Percentiles rank a stretch among this genome's conserved stretches.
These are phyloP conservation scores for Arachis hypogaea DNA, from an alignment of 306 rosid species.

Conservation along the genomic window DNA sequence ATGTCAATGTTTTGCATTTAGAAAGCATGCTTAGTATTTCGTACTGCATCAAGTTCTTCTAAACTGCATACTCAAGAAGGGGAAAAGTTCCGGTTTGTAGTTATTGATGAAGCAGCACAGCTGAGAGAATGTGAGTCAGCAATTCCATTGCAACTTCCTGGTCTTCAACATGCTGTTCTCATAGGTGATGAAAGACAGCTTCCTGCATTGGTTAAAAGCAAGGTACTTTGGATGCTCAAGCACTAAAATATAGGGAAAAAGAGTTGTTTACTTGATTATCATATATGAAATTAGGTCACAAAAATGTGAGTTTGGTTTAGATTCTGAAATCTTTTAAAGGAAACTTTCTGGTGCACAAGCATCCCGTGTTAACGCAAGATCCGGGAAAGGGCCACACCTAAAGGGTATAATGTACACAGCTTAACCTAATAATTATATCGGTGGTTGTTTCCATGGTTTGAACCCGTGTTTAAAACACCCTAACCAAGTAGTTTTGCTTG, in stretches of 20 bases:
- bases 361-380: too few relatives aligned
- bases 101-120: constrained; percentile 68
- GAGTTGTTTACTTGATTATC: too few relatives aligned
- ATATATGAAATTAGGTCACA: too few relatives aligned
- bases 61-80: constrained; percentile 30
- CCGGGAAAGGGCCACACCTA: too few relatives aligned
- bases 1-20: constrained; percentile 35
- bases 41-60: constrained; percentile 53
- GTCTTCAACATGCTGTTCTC: constrained; percentile 45
- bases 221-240: constrained; percentile 38
- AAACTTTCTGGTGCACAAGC: too few relatives aligned
- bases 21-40: constrained; percentile 44
- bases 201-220: constrained; percentile 65
- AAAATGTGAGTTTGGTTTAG: not conserved
- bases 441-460: too few relatives aligned
- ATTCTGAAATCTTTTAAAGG: too few relatives aligned
- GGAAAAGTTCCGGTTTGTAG: constrained; percentile 28
- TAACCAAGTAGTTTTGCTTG: too few relatives aligned
- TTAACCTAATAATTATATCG: too few relatives aligned
- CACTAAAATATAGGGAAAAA: too few relatives aligned
- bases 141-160: constrained; percentile 59
- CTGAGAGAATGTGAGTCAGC: constrained; percentile 65
- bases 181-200: constrained; percentile 68
- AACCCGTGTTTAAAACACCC: too few relatives aligned
- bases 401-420: too few relatives aligned